These are phyloP conservation scores for Colletotrichum lini DNA, from an alignment of 2,329 filamentous ascomycete species.

Conservation along the genomic window DNA sequence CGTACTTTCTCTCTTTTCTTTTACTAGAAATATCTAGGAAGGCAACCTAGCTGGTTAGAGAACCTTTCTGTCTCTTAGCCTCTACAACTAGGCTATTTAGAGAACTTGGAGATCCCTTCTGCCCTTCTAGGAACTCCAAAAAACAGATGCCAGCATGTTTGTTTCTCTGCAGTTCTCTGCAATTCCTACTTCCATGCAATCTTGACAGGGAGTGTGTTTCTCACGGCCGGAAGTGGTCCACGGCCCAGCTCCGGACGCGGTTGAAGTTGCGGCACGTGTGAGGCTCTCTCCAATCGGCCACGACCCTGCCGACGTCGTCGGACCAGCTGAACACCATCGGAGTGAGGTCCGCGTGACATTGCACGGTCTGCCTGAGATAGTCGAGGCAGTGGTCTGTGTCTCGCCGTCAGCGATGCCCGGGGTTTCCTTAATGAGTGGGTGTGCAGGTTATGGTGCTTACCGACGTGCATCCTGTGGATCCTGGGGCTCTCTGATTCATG, in stretches of 20 bases:
- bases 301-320: conserved; percentile 8
- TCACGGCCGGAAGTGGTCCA: conserved; percentile 1
- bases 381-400: conserved; percentile 16
- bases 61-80: no score
- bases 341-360: conserved; percentile 16
- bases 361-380: conserved; percentile 12
- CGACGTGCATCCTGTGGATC: conserved; percentile 1
- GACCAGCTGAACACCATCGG: conserved; percentile 9
- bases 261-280: conserved; percentile 11
- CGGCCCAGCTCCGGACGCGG: conserved; percentile 1
- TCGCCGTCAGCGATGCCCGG: no score
- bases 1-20: no score
- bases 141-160: no score
- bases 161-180: no score
- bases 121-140: no score
- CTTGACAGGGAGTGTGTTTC: no score
- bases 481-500: neutral
- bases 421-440: neutral
- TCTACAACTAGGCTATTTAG: no score
- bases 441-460: neutral
- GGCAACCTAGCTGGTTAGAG: no score
- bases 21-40: no score
- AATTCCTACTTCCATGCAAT: no score
- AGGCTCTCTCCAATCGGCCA: neutral
- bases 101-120: no score